A percentile compares a stretch with the other conserved stretches of the same genome.
These are phyloP conservation scores for Acmispon strigosus DNA, from an alignment of 306 rosid species.

Conservation along the genomic window DNA sequence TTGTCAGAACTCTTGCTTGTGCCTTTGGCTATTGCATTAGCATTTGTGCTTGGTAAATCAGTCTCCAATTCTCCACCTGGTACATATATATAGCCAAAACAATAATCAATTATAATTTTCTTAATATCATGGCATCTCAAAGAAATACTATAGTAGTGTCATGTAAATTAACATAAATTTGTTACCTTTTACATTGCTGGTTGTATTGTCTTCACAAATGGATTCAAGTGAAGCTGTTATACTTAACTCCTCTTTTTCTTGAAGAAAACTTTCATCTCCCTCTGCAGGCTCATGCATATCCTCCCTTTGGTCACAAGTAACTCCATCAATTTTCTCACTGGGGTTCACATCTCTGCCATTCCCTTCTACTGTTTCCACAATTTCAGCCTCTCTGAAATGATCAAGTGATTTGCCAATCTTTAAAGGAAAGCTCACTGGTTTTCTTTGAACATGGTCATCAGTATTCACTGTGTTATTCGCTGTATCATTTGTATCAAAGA, in stretches of 20 bases:
- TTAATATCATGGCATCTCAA: neutral
- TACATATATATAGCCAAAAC: neutral
- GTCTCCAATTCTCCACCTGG: conserved; percentile 30
- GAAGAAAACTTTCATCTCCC: conserved; percentile 24
- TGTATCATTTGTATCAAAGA: conserved; percentile 33
- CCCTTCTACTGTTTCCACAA: conserved; percentile 21
- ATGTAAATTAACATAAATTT: neutral
- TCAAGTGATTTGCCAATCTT: conserved; percentile 21
- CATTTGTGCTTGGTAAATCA: conserved; percentile 2
- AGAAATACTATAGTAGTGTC: neutral
- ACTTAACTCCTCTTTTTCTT: conserved; percentile 26
- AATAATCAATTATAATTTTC: neutral
- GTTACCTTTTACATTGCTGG: conserved; percentile 51
- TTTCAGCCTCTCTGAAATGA: conserved; percentile 29
- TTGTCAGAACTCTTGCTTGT: conserved; percentile 1
- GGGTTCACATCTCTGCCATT: conserved; percentile 16
- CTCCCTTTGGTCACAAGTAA: conserved; percentile 15
- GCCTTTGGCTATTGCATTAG: conserved; percentile 15
- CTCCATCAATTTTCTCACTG: conserved; percentile 18
- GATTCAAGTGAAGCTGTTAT: conserved; percentile 25
- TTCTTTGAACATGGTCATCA: conserved; percentile 24
- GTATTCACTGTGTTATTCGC: conserved; percentile 26
- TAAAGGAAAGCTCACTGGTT: conserved; percentile 22
- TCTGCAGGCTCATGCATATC: conserved; percentile 10
- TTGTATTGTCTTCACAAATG: conserved; percentile 13